Percentiles rank a stretch among this genome's conserved stretches.
Conservation (phyloP, 179 eudicot genomes). For the Patellifolia procumbens region DNA sequence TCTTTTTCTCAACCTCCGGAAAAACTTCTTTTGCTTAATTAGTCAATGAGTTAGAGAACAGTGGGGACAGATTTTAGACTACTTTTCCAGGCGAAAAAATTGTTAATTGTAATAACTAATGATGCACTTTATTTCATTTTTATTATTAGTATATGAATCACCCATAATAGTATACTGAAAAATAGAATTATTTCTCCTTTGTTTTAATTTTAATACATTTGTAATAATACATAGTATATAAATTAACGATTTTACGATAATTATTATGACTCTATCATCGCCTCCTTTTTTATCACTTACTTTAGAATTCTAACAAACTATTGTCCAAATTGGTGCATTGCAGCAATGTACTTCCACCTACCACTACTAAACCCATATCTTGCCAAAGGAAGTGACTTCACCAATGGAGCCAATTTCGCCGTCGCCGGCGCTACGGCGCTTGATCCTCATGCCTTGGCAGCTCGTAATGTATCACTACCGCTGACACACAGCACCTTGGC, state of each 20-base stretch:
- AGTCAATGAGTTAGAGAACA: conserved; percentile 8
- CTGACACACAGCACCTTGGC: conserved; percentile 9
- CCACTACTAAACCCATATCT: conserved; percentile 34
- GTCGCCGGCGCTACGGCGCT: conserved; percentile 37
- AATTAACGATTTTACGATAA: too few relatives aligned
- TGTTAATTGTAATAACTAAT: too few relatives aligned
- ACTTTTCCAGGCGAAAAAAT: background rate
- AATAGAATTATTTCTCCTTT: too few relatives aligned
- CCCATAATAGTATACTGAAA: too few relatives aligned
- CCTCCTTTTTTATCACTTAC: too few relatives aligned
- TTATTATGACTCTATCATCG: too few relatives aligned
- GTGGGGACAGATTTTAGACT: conserved; percentile 7
- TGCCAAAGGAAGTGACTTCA: conserved; percentile 33
- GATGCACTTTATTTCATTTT: background rate
- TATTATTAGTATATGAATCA: too few relatives aligned
- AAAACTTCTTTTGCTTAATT: background rate
- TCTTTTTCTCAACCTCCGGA: background rate
- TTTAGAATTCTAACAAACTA: background rate
- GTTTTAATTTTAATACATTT: too few relatives aligned
- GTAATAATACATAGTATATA: too few relatives aligned
- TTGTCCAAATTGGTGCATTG: background rate
- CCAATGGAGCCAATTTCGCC: conserved; percentile 34
- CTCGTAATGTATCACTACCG: conserved; percentile 4
- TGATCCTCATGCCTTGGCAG: background rate
- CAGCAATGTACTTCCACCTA: conserved; percentile 32